Base-by-base conservation (phyloP, 2,329 filamentous ascomycete genomes). In the Colletotrichum euphorbiae region DNA sequence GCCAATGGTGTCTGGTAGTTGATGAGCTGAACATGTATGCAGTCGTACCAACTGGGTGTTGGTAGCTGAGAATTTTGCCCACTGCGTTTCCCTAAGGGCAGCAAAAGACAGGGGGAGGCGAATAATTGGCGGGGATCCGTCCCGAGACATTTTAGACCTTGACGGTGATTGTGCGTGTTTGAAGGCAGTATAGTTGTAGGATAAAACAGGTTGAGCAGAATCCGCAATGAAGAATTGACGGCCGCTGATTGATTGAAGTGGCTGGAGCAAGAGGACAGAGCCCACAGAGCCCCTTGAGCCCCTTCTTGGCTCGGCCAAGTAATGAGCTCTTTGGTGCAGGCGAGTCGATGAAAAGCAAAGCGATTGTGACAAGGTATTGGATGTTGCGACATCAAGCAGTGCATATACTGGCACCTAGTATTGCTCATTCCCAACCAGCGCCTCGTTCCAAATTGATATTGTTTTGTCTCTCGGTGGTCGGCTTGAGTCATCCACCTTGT, bases 401-500 rank as follows among this genome's bases (percentile, higher is more conserved):
- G 46, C 38, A 33, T 13, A 45, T 6, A 7, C 28, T 28, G 7
- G 46, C 46, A 58, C 28, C 38, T 15, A 31, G 48, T 6, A 38
- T 38, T 46, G 28, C 42, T 52, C 17, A 13, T 36, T 61, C 19
- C 28, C 33, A 45, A 38, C 38, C 62, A 66, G 54, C 48, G 31
- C 61, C 50, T 55, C 61, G 54, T 54, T 58, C 45, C 52, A 17
- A 54, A 15, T 57, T 58, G 46, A 65, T 55, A 46, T 68, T 68
- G 65, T 52, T 58, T 64, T 46, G 52, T 42, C n/a, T 33, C 24
- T 61, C 40, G 42, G 28, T 36, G 9, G 42, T 21, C 46, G 45
- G 38, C 45, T 68, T 58, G 65, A 59, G 36, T 68, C 65, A 58
- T 57, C 31, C 52, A 48, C 65, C 51, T 51, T 33, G 60, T 45